Evolutionary conservation across 2,329 filamentous ascomycete genomes (phyloP), one percentile per base, ranked within the genome.

Genomic region (Camillea tinctor): DNA sequence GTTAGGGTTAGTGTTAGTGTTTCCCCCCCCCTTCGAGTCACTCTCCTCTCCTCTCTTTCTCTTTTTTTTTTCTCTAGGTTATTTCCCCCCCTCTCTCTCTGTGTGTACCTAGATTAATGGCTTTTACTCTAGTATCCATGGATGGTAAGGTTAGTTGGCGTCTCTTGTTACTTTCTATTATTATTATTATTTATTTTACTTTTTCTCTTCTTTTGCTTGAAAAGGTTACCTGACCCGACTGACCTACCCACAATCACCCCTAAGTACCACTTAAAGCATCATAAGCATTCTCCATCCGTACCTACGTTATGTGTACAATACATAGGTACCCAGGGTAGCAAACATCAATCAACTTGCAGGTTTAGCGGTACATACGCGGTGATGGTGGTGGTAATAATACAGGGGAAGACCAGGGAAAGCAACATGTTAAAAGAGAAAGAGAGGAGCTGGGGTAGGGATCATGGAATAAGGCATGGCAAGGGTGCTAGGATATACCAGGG

Each of bases 221-320:
- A 52, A 57, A 54, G 60, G 24, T 50, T 58, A 64, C 58, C 44
- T 51, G 53, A 53, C 50, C 52, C 54, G 50, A 58, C 30, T 58
- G 17, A 56, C 59, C 53, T 57, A 57, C 58, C 57, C 56, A 56
- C 50, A 59, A 52, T 58, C 55, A 54, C 51, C 36, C 61, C 58
- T 54, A 56, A 54, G 56, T 62, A 61, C 60, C 60, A 54, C 52
- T 52, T 49, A 58, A 61, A 51, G 55, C 58, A 60, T 56, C 52
- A 26, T 55, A 49, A 11, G 17, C 17, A 15, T 44, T 15, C 55
- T 21, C n/a, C 48, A 50, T 24, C 23, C 17, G 30, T 50, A 36
- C 48, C n/a, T n/a, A n/a, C n/a, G n/a, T n/a, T n/a, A 49, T 36
- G 30, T 26, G 26, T n/a, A 40, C 22, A 51, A 56, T 24, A 30